Percentiles rank a stretch among this genome's conserved stretches.
Evolutionary conservation across 2,329 filamentous ascomycete genomes (phyloP).

Genomic region (Penicillium frequentans): DNA sequence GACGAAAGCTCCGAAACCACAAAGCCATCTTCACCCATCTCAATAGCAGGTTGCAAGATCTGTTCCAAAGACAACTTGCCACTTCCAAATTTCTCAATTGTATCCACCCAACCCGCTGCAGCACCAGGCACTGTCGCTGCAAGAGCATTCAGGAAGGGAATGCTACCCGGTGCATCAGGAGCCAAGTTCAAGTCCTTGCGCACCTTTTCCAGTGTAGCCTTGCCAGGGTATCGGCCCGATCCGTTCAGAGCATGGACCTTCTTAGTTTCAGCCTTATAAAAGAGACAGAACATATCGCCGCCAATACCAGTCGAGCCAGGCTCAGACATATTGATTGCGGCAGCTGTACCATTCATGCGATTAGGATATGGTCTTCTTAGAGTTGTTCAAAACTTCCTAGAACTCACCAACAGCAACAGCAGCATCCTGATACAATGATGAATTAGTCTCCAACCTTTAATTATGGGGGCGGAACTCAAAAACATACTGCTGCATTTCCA

Average conservation of each 20-base stretch:
- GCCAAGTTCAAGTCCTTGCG: conserved; percentile 67
- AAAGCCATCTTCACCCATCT: conserved; percentile 83
- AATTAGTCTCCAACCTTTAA: background rate
- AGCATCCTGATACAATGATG: conserved; percentile 66
- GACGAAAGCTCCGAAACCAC: conserved; percentile 81
- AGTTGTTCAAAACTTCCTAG: background rate
- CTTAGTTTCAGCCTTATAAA: conserved; percentile 79
- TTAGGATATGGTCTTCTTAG: conserved; percentile 6
- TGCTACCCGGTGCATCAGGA: conserved; percentile 56
- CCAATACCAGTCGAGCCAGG: conserved; percentile 92
- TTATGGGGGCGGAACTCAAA: background rate
- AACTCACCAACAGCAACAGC: conserved; percentile 80
- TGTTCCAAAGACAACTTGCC: conserved; percentile 75
- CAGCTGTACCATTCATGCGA: conserved; percentile 56
- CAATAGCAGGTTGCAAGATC: conserved; percentile 78
- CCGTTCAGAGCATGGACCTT: conserved; percentile 87
- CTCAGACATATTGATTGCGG: conserved; percentile 89
- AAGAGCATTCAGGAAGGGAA: conserved; percentile 75
- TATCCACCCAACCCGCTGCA: conserved; percentile 90
- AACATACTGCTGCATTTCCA: conserved; percentile 46
- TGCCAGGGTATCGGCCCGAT: conserved; percentile 76
- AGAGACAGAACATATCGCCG: conserved; percentile 95
- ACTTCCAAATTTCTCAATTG: conserved; percentile 84
- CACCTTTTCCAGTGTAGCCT: conserved; percentile 68
- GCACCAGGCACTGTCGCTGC: conserved; percentile 87